Conservation (phyloP, 352 stramenopile species). For the Blastocystis sp. region DNA sequence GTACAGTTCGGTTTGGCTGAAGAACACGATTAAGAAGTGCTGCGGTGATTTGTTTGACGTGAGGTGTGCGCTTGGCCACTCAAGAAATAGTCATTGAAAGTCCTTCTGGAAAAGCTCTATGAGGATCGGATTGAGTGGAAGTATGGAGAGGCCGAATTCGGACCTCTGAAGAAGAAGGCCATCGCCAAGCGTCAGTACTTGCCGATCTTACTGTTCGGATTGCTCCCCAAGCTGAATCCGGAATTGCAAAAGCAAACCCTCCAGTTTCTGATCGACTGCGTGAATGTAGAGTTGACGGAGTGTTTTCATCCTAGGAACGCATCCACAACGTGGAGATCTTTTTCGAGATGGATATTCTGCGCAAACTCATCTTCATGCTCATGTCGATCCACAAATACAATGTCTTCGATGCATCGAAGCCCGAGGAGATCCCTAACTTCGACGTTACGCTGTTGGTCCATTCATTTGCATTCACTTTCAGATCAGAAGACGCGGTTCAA, state of each 20-base stretch:
- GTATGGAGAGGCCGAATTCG: slow-evolving; percentile 30
- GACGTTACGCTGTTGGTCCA: neutral
- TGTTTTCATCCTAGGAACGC: neutral
- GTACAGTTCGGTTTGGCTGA: slow-evolving; percentile 53
- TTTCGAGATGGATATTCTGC: slow-evolving; percentile 56
- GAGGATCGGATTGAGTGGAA: slow-evolving; percentile 51
- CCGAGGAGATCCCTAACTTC: slow-evolving; percentile 37
- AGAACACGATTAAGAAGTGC: slow-evolving; percentile 57
- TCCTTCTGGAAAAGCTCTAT: slow-evolving; percentile 54
- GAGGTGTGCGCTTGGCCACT: neutral
- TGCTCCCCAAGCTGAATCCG: slow-evolving; percentile 31
- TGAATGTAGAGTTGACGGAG: neutral
- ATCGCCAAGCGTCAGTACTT: slow-evolving; percentile 54
- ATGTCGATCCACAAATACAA: slow-evolving; percentile 57
- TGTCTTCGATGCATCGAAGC: neutral
- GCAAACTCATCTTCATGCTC: slow-evolving; percentile 56
- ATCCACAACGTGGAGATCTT: slow-evolving; percentile 57
- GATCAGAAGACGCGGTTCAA: slow-evolving; percentile 36
- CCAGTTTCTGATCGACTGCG: slow-evolving; percentile 44
- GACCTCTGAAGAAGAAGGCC: neutral
- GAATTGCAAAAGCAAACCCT: slow-evolving; percentile 28
- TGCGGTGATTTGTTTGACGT: slow-evolving; percentile 49
- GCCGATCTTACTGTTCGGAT: slow-evolving; percentile 44
- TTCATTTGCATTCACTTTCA: neutral
- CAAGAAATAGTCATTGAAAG: slow-evolving; percentile 37